Base-by-base conservation (phyloP, 2,329 filamentous ascomycete genomes). In the Colletotrichum sp. region DNA sequence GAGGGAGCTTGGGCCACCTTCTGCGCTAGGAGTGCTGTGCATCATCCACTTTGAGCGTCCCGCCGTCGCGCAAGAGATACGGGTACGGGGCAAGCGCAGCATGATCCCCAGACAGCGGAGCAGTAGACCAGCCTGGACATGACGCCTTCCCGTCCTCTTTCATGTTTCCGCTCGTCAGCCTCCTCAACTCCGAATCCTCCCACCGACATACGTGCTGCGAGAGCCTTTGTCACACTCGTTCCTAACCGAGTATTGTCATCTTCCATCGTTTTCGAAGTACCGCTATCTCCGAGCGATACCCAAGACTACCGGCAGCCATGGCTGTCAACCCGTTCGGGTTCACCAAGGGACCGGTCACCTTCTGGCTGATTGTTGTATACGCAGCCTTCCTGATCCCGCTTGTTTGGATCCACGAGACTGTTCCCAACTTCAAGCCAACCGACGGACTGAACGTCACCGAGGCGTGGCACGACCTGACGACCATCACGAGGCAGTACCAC, bases 401-500 rank as follows among this genome's bases (percentile, higher is more conserved):
- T 69, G 86, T 97, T 72, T 88, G 93, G 79, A 88, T 96, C 77
- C 94, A 98, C 81, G 93, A 95, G 84, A 91, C 91, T 32, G 93
- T 98, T 10, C 94, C 90, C 24, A 89, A 92, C 0, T 87, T 88
- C 48, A 87, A 89, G 52, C 87, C 85, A 12, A 85, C 85, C 7
- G 90, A 90, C 48, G 96, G 95, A 21, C 86, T 97, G 80, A 95
- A 98, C 80, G 86, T 98, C 69, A 94, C 93, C 4, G 92, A 97
- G 84, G 95, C 96, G 48, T 98, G 96, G 96, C 85, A 89, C 14
- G 96, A 98, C 82, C 88, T 99, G 36, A 92, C 95, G 76, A 86
- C 89, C 71, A 89, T 99, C 64, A 96, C 94, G 38, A 89, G 89
- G 77, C 88, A 89, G 2, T 97, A 94, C 81, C 97, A 98, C 82